Base-by-base conservation (phyloP, 2,329 filamentous ascomycete species). In the Didymella arachidicola region DNA sequence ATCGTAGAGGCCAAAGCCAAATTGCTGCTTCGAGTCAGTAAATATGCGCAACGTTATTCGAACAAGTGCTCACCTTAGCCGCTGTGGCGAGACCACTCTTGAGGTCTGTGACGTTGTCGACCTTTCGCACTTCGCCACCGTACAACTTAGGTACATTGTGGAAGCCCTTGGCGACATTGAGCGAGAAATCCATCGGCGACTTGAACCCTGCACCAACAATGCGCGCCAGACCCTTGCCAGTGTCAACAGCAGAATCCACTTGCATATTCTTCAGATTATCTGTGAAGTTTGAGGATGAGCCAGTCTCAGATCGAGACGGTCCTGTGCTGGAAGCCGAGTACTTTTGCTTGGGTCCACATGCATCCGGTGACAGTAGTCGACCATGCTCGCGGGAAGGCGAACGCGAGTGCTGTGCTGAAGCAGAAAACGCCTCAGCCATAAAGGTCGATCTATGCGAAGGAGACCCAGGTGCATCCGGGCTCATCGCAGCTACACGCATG, bases 101-200 rank as follows among this genome's bases (percentile, higher is more conserved):
- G 48, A 96, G 80, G 50, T 88, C 89, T 0, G 90, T 93, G 4
- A 97, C 90, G 66, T 91, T 92, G 57, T 92, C 89, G 1, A 85
- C 80, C n/a, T 89, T 89, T 8, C 91, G 84, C 0, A 97, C 87
- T 1, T 91, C 87, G 68, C 96, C 93, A 41, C 93, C 90, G 72
- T 97, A 97, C 1, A 97, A 80, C 65, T 86, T 89, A 0, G 93
- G 93, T 6, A 91, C 89, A 68, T 97, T 97, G 72, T 94, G 89
- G 73, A 97, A 96, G 0, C 93, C 93, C 74, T 90, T 90, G 0
- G 93, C 90, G 36, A 97, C 78, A 0, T 90, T 90, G 41, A 97
- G 79, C 39, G 91, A 91, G 63, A 97, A 89, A 73, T 96, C 92
- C 83, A 95, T 89, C 0, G 93, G 93, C 1, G 89, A 89, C 67